phyloP scores from a whole-genome alignment of 331 rosid species.

The Spiraea crenata region DNA sequence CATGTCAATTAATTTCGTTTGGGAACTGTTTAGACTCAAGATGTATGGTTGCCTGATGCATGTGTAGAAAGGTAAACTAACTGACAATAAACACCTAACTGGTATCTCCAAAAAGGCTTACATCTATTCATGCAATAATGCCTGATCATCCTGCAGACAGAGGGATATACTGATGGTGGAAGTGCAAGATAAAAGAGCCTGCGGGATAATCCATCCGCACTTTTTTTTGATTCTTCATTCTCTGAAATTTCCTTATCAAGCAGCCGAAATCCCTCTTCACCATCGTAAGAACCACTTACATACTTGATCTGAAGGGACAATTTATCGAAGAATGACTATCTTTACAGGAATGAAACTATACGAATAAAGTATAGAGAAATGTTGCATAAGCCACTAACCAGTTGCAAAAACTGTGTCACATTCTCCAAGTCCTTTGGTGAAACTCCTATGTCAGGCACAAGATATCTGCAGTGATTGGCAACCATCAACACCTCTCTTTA shows the following conservation, averaged over 20 bases:
- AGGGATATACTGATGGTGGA: conserved; percentile 94
- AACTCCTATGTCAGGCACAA: conserved; percentile 49
- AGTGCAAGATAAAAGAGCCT: conserved; percentile 92
- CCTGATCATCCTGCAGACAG: conserved; percentile 91
- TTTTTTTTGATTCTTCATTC: conserved; percentile 49
- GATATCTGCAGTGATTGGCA: conserved; percentile 63
- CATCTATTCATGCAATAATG: conserved; percentile 76
- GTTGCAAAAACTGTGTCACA: conserved; percentile 67
- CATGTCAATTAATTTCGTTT: conserved; percentile 10
- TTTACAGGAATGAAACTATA: neutral
- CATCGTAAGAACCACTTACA: conserved; percentile 84
- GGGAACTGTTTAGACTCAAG: neutral
- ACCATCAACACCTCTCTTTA: conserved; percentile 23
- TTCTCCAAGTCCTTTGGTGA: conserved; percentile 42
- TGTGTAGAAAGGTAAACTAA: neutral
- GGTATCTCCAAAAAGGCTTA: conserved; percentile 36
- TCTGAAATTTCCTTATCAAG: conserved; percentile 80
- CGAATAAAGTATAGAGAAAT: neutral
- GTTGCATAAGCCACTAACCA: conserved; percentile 54
- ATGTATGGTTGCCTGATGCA: neutral
- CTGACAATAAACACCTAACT: neutral
- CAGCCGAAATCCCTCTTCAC: conserved; percentile 63
- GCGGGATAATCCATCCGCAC: conserved; percentile 53
- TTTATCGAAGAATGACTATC: conserved; percentile 4
- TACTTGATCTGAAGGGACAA: conserved; percentile 64